Percentiles rank a stretch among this genome's conserved stretches.
phyloP scores from a whole-genome alignment of 305 asterid genomes.

The Fraxinus velutina region DNA sequence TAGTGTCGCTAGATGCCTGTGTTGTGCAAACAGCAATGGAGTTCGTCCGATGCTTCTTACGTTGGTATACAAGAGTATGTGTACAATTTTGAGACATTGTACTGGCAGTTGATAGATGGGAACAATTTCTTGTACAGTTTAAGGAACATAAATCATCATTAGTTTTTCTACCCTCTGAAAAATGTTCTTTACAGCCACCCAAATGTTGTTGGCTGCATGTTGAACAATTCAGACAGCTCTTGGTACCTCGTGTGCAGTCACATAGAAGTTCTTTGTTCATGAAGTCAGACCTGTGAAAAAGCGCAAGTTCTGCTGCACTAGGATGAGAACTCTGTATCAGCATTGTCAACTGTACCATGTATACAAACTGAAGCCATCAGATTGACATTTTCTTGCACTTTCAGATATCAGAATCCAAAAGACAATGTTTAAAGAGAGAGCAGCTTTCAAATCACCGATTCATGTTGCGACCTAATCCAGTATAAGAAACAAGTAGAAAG shows the following conservation, averaged over 20 bases:
- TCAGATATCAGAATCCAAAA: constrained; percentile 3
- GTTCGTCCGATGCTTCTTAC: constrained; percentile 41
- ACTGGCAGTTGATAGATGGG: constrained; percentile 42
- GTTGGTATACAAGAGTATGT: constrained; percentile 52
- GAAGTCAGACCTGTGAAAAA: constrained; percentile 26
- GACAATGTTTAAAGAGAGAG: constrained; percentile 1
- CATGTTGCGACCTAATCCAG: constrained; percentile 11
- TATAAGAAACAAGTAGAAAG: constrained; percentile 8
- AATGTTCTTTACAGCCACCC: constrained; percentile 32
- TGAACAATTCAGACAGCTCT: constrained; percentile 39
- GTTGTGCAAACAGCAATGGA: constrained; percentile 26
- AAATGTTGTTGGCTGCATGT: constrained; percentile 31
- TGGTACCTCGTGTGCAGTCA: constrained; percentile 38
- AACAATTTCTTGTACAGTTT: constrained; percentile 31
- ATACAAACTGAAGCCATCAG: constrained; percentile 20
- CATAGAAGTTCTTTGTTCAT: constrained; percentile 31
- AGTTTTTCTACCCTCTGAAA: constrained; percentile 24
- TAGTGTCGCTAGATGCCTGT: constrained; percentile 27
- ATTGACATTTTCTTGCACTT: not conserved
- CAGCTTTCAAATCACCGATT: constrained; percentile 8
- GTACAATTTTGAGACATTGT: constrained; percentile 43
- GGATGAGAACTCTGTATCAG: constrained; percentile 32
- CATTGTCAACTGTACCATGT: constrained; percentile 21
- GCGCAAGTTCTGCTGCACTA: constrained; percentile 33
- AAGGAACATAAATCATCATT: constrained; percentile 35